A percentile compares a stretch with the other conserved stretches of the same genome.
These are phyloP conservation scores for Neurospora sp. DNA, from an alignment of 495 filamentous ascomycete species.

Conservation along the genomic window DNA sequence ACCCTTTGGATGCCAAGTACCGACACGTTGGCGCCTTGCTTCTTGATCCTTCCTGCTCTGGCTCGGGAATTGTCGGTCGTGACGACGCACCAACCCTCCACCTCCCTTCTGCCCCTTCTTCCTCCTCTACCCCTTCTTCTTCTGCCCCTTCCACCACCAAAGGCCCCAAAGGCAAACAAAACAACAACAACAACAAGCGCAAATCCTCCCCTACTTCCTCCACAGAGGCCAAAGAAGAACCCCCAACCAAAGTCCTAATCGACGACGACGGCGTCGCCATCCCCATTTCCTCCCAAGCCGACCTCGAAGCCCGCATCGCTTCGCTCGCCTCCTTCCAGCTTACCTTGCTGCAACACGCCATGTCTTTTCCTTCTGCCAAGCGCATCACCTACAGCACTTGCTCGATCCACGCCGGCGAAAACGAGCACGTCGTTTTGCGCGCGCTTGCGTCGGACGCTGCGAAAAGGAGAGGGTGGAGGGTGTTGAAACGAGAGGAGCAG, in stretches of 20 bases:
- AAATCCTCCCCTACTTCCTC: slow-evolving; percentile 9
- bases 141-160: background rate
- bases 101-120: slow-evolving; percentile 37
- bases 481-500: slow-evolving; percentile 61
- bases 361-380: slow-evolving; percentile 65
- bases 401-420: slow-evolving; percentile 76
- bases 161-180: slow-evolving; percentile 2
- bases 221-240: slow-evolving; percentile 16
- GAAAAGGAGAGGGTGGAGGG: slow-evolving; percentile 58
- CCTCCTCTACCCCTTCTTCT: slow-evolving; percentile 30
- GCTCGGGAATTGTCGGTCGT: slow-evolving; percentile 84
- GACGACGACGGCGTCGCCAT: slow-evolving; percentile 41
- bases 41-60: slow-evolving; percentile 88
- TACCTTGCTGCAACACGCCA: slow-evolving; percentile 67
- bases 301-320: slow-evolving; percentile 47
- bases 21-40: slow-evolving; percentile 62
- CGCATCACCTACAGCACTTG: slow-evolving; percentile 89
- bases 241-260: slow-evolving; percentile 20
- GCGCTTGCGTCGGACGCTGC: slow-evolving; percentile 60
- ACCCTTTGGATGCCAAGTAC: slow-evolving; percentile 44
- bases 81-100: slow-evolving; percentile 60
- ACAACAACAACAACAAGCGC: slow-evolving; percentile 35
- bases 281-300: slow-evolving; percentile 29
- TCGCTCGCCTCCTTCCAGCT: slow-evolving; percentile 72
- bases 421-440: slow-evolving; percentile 69